These are phyloP conservation scores for Bremia lactucae DNA, from an alignment of 352 stramenopile genomes.

Conservation along the genomic window DNA sequence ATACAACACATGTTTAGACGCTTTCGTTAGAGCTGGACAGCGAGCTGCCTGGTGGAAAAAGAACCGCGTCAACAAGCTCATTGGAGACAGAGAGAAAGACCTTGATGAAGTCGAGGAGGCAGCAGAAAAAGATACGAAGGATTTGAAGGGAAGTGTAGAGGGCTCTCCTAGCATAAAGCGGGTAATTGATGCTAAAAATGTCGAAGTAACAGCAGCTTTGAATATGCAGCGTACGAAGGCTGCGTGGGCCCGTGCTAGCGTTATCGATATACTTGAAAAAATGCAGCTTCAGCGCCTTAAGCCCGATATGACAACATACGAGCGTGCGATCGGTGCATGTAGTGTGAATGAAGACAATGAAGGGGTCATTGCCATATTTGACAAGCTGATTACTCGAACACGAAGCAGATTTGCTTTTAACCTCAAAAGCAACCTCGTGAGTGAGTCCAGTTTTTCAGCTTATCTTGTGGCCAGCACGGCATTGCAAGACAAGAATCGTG, in stretches of 20 bases:
- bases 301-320: conserved; percentile 19
- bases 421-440: conserved; percentile 21
- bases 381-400: conserved; percentile 18
- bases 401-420: neutral
- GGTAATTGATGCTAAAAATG: neutral
- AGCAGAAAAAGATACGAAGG: neutral
- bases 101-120: conserved; percentile 5
- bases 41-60: conserved; percentile 15
- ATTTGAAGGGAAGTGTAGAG: neutral
- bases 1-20: conserved; percentile 49
- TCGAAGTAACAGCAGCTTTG: neutral
- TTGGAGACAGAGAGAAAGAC: conserved; percentile 8
- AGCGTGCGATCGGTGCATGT: conserved; percentile 31
- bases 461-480: conserved; percentile 31
- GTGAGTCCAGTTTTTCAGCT: conserved; percentile 24
- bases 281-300: conserved; percentile 28
- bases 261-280: conserved; percentile 22
- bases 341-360: conserved; percentile 27
- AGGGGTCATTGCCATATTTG: conserved; percentile 30
- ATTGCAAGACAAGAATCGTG: conserved; percentile 20
- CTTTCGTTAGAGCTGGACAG: conserved; percentile 25
- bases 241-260: conserved; percentile 13
- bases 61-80: conserved; percentile 9
- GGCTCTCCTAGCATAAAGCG: neutral
- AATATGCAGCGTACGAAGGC: conserved; percentile 12